Evolutionary conservation across 345 rosid genomes (phyloP).

Genomic region (Acer negundo): DNA sequence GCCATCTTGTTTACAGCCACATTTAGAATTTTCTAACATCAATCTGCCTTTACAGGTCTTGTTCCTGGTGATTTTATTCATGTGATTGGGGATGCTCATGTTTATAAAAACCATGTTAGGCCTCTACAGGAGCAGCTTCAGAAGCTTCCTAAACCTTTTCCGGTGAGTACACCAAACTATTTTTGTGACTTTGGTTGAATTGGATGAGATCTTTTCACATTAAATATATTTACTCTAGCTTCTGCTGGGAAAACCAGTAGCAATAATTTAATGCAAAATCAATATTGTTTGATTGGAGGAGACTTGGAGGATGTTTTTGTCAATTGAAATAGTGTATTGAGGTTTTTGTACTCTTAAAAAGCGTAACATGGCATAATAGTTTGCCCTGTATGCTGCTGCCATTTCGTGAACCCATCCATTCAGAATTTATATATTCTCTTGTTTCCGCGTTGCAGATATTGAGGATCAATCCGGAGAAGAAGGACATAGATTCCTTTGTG

Average conservation of each 20-base stretch:
- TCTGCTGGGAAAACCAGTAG: background rate
- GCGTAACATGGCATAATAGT: background rate
- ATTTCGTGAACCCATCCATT: too few relatives aligned
- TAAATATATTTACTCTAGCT: background rate
- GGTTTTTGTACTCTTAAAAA: background rate
- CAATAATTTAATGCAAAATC: background rate
- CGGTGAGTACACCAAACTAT: slow-evolving; percentile 26
- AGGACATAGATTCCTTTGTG: slow-evolving; percentile 37
- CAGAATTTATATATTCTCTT: background rate
- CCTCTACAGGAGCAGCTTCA: slow-evolving; percentile 47
- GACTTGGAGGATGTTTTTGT: background rate
- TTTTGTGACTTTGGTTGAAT: background rate
- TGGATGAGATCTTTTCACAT: background rate
- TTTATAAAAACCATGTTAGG: slow-evolving; percentile 34
- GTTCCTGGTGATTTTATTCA: slow-evolving; percentile 44
- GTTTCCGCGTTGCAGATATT: slow-evolving; percentile 30
- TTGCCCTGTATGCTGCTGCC: too few relatives aligned
- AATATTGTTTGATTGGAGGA: background rate
- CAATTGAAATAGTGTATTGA: background rate
- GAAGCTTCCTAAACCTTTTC: slow-evolving; percentile 44
- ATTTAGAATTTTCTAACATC: background rate
- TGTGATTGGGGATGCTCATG: slow-evolving; percentile 45
- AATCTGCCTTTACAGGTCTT: slow-evolving; percentile 32
- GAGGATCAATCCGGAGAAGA: slow-evolving; percentile 45
- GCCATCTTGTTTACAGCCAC: too few relatives aligned